phyloP scores from a whole-genome alignment of 2,329 filamentous ascomycete genomes.

The Periglandula ipomoeae region DNA sequence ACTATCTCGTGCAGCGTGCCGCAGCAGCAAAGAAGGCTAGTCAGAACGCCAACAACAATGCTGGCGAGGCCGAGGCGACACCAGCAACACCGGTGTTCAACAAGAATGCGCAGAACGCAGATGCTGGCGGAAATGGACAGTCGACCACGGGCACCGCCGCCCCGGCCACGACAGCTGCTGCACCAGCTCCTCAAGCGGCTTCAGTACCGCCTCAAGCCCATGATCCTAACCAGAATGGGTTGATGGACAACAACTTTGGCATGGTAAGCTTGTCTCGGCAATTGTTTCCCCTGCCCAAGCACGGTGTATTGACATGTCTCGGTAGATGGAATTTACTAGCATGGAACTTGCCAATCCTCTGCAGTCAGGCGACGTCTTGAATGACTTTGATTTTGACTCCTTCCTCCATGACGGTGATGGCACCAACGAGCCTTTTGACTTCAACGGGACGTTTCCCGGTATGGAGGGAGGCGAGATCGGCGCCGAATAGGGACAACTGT shows the following conservation, averaged over 20 bases:
- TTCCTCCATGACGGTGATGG: constrained; percentile 49
- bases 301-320: constrained; percentile 7
- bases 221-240: constrained; percentile 37
- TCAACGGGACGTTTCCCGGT: constrained; percentile 38
- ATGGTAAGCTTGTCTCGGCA: constrained; percentile 32
- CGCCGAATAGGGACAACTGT: constrained; percentile 36
- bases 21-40: constrained; percentile 53
- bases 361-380: constrained; percentile 47
- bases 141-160: constrained; percentile 1
- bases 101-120: constrained; percentile 22
- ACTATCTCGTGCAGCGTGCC: constrained; percentile 28
- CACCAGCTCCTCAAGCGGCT: constrained; percentile 21
- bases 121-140: constrained; percentile 20
- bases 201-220: constrained; percentile 28
- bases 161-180: constrained; percentile 15
- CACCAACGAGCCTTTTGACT: constrained; percentile 43
- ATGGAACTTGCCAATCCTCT: constrained; percentile 50
- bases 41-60: constrained; percentile 36
- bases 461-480: constrained; percentile 51
- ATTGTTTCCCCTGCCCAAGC: background rate
- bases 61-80: constrained; percentile 48
- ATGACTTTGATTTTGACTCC: constrained; percentile 60
- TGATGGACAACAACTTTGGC: constrained; percentile 37
- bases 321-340: constrained; percentile 33
- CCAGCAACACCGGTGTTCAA: constrained; percentile 52